Evolutionary conservation across 305 asterid genomes (phyloP).

Genomic region (Solanum hybrid): DNA sequence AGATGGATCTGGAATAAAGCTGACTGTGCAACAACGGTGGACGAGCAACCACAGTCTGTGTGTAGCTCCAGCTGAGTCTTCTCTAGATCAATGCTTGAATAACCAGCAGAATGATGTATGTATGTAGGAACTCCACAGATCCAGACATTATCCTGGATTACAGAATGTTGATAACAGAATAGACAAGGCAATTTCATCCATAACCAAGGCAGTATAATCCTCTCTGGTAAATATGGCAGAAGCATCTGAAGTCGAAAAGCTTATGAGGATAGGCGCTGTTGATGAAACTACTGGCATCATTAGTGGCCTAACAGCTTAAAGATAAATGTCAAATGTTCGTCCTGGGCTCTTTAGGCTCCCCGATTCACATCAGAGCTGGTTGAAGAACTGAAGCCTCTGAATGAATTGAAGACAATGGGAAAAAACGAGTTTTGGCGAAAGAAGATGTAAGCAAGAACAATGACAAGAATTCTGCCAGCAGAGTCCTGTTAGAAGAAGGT

Average conservation of each 20-base stretch:
- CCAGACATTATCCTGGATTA: background rate
- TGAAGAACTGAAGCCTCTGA: constrained; percentile 2
- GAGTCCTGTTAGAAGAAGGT: background rate
- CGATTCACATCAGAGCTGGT: background rate
- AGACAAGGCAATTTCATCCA: background rate
- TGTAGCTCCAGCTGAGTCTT: constrained; percentile 9
- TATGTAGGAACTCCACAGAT: background rate
- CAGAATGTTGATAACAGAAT: constrained; percentile 6
- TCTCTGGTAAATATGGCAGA: background rate
- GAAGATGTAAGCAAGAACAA: background rate
- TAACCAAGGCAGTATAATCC: background rate
- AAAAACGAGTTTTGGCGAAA: background rate
- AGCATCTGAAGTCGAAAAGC: background rate
- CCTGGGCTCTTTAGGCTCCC: background rate
- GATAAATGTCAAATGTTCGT: constrained; percentile 2
- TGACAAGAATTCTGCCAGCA: background rate
- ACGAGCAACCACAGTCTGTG: constrained; percentile 8
- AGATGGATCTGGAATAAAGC: constrained; percentile 13
- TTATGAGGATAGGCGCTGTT: background rate
- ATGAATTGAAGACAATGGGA: background rate
- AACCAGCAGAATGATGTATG: constrained; percentile 6
- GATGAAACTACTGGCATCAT: background rate
- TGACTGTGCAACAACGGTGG: constrained; percentile 7
- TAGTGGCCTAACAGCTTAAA: background rate
- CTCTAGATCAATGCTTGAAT: constrained; percentile 11